phyloP scores from a whole-genome alignment of 2,329 filamentous ascomycete genomes.

The Fusarium virguliforme region DNA sequence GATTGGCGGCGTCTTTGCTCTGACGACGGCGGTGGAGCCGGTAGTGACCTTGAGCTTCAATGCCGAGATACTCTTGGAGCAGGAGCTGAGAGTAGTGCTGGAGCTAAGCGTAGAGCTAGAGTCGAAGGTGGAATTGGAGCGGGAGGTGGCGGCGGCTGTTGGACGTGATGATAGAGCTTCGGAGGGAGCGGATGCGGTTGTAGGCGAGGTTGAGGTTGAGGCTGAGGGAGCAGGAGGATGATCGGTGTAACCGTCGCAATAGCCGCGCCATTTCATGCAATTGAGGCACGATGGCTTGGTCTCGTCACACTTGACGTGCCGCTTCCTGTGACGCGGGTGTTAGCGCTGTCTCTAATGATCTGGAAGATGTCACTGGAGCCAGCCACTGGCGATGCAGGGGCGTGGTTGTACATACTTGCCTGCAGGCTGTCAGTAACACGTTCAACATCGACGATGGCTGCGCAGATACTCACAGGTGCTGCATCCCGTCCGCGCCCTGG shows the following conservation, averaged over 20 bases:
- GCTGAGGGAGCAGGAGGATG: slow-evolving; percentile 24
- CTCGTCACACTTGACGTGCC: slow-evolving; percentile 63
- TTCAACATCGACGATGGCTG: not conserved
- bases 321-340: slow-evolving; percentile 52
- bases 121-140: slow-evolving; percentile 19
- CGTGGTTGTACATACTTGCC: slow-evolving; percentile 54
- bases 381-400: slow-evolving; percentile 6
- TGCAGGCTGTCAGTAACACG: slow-evolving; percentile 36
- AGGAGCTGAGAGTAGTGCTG: slow-evolving; percentile 15
- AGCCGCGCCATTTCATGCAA: slow-evolving; percentile 61
- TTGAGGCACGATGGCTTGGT: slow-evolving; percentile 60
- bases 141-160: slow-evolving; percentile 15
- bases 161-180: slow-evolving; percentile 28
- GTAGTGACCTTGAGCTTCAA: slow-evolving; percentile 40
- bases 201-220: slow-evolving; percentile 14
- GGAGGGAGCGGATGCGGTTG: slow-evolving; percentile 16
- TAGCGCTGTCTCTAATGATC: slow-evolving; percentile 20
- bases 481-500: slow-evolving; percentile 58
- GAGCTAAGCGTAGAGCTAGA: slow-evolving; percentile 4
- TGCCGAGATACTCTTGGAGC: slow-evolving; percentile 23
- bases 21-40: slow-evolving; percentile 49
- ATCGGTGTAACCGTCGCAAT: slow-evolving; percentile 57
- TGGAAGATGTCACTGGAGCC: slow-evolving; percentile 6
- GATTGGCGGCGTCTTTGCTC: slow-evolving; percentile 52
- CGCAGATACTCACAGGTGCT: slow-evolving; percentile 55